A percentile compares a stretch with the other conserved stretches of the same genome.
Conservation (phyloP, 2,329 filamentous ascomycete genomes). For the Ascochyta fabae region DNA sequence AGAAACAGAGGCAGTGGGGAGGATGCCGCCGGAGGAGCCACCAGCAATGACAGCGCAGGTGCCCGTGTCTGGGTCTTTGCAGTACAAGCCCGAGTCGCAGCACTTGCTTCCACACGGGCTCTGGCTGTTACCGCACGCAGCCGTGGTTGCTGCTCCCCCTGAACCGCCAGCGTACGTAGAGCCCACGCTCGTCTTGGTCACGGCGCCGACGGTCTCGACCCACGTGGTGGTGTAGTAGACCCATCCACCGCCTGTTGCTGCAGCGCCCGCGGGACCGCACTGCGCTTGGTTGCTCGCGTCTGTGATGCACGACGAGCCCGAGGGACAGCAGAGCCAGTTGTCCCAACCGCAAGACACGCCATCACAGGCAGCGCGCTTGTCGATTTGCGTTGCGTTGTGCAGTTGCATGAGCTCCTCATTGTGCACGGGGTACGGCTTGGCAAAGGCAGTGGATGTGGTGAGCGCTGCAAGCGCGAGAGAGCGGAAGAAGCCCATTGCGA, state of each 20-base stretch:
- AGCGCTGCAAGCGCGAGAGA: slow-evolving; percentile 67
- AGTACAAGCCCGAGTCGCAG: slow-evolving; percentile 74
- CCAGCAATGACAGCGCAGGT: slow-evolving; percentile 65
- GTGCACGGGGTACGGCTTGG: slow-evolving; percentile 42
- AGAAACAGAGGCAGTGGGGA: slow-evolving; percentile 53
- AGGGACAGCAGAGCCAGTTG: slow-evolving; percentile 45
- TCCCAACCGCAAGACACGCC: slow-evolving; percentile 42
- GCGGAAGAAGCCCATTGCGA: slow-evolving; percentile 51
- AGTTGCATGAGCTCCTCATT: slow-evolving; percentile 33
- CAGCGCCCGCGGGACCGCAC: slow-evolving; percentile 34
- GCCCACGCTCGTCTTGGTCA: slow-evolving; percentile 62
- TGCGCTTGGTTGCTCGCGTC: slow-evolving; percentile 46
- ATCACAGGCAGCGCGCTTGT: slow-evolving; percentile 26
- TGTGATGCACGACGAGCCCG: slow-evolving; percentile 39
- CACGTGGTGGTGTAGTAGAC: slow-evolving; percentile 64
- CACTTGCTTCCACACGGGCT: slow-evolving; percentile 72
- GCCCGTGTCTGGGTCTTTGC: slow-evolving; percentile 54
- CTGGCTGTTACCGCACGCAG: slow-evolving; percentile 59
- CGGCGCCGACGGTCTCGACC: slow-evolving; percentile 58
- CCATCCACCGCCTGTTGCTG: slow-evolving; percentile 55
- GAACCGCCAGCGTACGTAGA: slow-evolving; percentile 48
- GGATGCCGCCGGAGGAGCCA: slow-evolving; percentile 54
- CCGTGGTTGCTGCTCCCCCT: slow-evolving; percentile 23
- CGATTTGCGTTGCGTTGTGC: slow-evolving; percentile 41
- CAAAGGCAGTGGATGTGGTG: slow-evolving; percentile 60